Evolutionary conservation across 176 grass and related monocot species (phyloP).

Genomic region (Chrysopogon serrulatus): DNA sequence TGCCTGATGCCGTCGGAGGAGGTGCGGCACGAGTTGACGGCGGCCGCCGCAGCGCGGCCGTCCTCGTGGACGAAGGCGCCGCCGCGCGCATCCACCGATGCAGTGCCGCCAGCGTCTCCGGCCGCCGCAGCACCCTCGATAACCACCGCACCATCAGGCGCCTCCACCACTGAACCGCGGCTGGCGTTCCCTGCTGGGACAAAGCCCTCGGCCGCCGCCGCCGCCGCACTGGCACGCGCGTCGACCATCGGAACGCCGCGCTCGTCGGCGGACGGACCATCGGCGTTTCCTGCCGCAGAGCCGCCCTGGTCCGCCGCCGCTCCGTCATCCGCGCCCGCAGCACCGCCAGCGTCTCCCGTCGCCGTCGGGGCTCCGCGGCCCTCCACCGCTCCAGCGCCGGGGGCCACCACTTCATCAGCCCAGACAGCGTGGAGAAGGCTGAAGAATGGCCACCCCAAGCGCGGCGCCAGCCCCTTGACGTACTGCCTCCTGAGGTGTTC

Average conservation of each 20-base stretch:
- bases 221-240: too few species aligned
- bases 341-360: background rate
- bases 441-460: background rate
- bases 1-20: background rate
- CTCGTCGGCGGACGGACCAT: too few species aligned
- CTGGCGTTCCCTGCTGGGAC: too few species aligned
- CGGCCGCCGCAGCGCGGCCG: background rate
- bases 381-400: background rate
- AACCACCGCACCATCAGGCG: too few species aligned
- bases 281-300: background rate
- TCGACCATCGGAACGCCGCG: too few species aligned
- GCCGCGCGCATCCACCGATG: background rate
- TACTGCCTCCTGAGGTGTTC: background rate
- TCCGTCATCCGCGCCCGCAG: too few species aligned
- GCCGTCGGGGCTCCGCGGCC: background rate
- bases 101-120: background rate
- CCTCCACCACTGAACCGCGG: too few species aligned
- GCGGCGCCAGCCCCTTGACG: background rate
- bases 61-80: background rate
- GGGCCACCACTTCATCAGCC: background rate
- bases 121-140: background rate
- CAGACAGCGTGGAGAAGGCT: background rate
- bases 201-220: too few species aligned
- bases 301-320: background rate
- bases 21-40: background rate